Base-by-base conservation (phyloP, 192 early-diverging fungal genomes). In the Haplosporangium gracile region DNA sequence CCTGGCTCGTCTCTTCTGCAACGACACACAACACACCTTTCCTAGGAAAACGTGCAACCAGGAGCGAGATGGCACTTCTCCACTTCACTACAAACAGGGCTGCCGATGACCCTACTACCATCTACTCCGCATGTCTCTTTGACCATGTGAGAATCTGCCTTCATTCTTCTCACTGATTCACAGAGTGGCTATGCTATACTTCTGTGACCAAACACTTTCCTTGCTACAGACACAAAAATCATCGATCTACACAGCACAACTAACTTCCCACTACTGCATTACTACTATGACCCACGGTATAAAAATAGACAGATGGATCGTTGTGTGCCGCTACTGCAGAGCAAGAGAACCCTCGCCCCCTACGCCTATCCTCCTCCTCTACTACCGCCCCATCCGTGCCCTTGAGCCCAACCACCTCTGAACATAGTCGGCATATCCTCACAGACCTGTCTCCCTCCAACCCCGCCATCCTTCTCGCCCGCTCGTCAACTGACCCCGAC, bases 391-490 rank as follows among this genome's bases (percentile, higher is more conserved):
- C n/a, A 26, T 57, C 51, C 55, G 55, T n/a, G n/a, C n/a, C 55
- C n/a, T 26, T 57, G 55, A 57, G 10, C 29, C n/a, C 60, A 26
- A 65, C 26, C 11, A 15, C 26, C 29, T 10, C 60, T 29, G 60
- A 65, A 15, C 29, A 65, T 29, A 65, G 60, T 29, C 29, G 29
- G 9, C 13, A 15, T 22, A 32, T 65, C 60, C 24, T 65, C 0
- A 15, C 40, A 2, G 40, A 70, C 0, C 22, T 86, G 5, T 68
- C 78, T 1, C 75, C 79, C 22, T 43, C 72, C 26, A 77, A 77
- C 15, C 79, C 84, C 2, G 65, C 78, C 16, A 74, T 81, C 63
- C 53, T 83, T 1, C 55, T 83, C 68, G 34, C 47, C 2, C 65
- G 40, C 26, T 18, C 55, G 22, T 26, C 13, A 32, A 29, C 26